These are phyloP conservation scores for Mycena capillaripes DNA, from an alignment of 768 basidiomycete species.

Conservation along the genomic window DNA sequence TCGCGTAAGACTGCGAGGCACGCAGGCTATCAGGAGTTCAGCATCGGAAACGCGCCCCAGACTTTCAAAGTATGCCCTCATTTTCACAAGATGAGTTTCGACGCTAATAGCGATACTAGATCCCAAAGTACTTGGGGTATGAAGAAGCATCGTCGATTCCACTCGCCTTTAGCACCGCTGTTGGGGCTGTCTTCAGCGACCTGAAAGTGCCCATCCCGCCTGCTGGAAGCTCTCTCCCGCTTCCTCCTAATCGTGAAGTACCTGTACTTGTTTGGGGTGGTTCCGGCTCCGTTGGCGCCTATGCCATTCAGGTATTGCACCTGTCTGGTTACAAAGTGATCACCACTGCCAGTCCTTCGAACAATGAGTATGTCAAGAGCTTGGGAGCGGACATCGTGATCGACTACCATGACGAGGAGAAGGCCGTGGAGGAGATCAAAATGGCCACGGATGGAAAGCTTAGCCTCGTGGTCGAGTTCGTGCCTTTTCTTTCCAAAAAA, in stretches of 20 bases:
- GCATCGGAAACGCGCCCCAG: slow-evolving; percentile 27
- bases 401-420: slow-evolving; percentile 26
- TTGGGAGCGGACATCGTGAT: slow-evolving; percentile 23
- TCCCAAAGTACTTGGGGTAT: slow-evolving; percentile 20
- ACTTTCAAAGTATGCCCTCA: slow-evolving; percentile 27
- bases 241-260: slow-evolving; percentile 24
- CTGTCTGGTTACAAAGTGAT: slow-evolving; percentile 23
- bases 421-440: slow-evolving; percentile 27
- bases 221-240: slow-evolving; percentile 24
- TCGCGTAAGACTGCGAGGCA: slow-evolving; percentile 27
- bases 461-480: slow-evolving; percentile 27
- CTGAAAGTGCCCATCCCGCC: slow-evolving; percentile 23
- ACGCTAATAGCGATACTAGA: slow-evolving; percentile 20
- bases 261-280: slow-evolving; percentile 28
- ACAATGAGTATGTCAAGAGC: slow-evolving; percentile 23
- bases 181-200: slow-evolving; percentile 22
- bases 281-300: slow-evolving; percentile 24
- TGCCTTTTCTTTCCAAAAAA: slow-evolving; percentile 16
- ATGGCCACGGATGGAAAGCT: slow-evolving; percentile 26
- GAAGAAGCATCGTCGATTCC: slow-evolving; percentile 25
- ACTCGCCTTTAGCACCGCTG: slow-evolving; percentile 27
- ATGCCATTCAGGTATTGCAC: slow-evolving; percentile 23
- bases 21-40: slow-evolving; percentile 26
- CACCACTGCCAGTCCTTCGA: slow-evolving; percentile 27
- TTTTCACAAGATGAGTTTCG: slow-evolving; percentile 21